These are phyloP conservation scores for Paxillus involutus DNA, from an alignment of 768 basidiomycete species.

Conservation along the genomic window DNA sequence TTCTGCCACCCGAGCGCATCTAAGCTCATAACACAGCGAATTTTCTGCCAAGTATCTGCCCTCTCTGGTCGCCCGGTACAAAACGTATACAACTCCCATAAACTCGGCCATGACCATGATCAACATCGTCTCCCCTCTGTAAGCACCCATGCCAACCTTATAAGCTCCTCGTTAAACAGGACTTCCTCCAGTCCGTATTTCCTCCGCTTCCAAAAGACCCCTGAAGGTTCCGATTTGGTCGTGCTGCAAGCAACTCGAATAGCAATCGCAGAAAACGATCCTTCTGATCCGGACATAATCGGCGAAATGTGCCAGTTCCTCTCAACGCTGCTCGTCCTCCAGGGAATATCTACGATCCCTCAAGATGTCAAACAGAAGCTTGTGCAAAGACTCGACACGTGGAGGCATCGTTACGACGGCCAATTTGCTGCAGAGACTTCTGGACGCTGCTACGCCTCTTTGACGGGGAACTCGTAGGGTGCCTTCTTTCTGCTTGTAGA, in stretches of 20 bases:
- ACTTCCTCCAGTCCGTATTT: slow-evolving; percentile 37
- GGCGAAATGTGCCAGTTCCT: slow-evolving; percentile 40
- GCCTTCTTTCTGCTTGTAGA: background rate
- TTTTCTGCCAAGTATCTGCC: slow-evolving; percentile 41
- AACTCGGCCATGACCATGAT: slow-evolving; percentile 30
- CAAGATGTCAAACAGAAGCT: slow-evolving; percentile 32
- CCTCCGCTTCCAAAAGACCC: slow-evolving; percentile 34
- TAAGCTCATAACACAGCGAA: slow-evolving; percentile 22
- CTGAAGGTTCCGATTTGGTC: slow-evolving; percentile 33
- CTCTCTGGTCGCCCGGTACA: slow-evolving; percentile 31
- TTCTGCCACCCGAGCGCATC: too few species aligned
- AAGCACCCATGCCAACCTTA: background rate
- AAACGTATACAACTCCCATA: slow-evolving; percentile 19
- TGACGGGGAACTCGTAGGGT: slow-evolving; percentile 31
- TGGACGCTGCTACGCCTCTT: slow-evolving; percentile 34
- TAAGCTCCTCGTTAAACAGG: background rate
- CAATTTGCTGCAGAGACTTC: slow-evolving; percentile 34
- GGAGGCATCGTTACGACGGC: slow-evolving; percentile 30
- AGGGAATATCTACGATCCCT: slow-evolving; percentile 33
- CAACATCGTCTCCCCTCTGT: slow-evolving; percentile 37
- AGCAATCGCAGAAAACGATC: slow-evolving; percentile 14
- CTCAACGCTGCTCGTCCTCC: slow-evolving; percentile 39
- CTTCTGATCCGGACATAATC: slow-evolving; percentile 20
- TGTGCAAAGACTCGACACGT: slow-evolving; percentile 32
- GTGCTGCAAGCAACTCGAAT: slow-evolving; percentile 38